Evolutionary conservation across 345 rosid genomes (phyloP), one percentile per base, ranked within the genome.

Genomic region (Aethionema arabicum): DNA sequence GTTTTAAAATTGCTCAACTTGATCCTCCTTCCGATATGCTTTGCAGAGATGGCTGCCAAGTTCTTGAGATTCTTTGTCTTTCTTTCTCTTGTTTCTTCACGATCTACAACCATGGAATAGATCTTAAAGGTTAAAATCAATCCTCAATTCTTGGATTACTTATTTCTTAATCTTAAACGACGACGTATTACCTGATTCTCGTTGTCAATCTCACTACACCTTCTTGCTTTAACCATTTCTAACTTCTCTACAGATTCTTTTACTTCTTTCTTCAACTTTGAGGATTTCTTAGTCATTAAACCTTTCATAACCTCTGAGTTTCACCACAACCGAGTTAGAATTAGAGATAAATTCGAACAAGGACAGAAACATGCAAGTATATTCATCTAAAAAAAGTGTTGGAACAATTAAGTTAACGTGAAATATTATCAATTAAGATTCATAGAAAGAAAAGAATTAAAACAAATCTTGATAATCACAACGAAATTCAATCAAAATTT

Each of bases 21-120:
- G 78, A 74, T 55, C 86, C 85, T 61, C 86, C 85, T 72, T 92
- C 96, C 5, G 84, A 81, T 76, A 89, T 92, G 90, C 93, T 92
- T 67, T 84, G 68, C 7, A 92, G 74, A n/a, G 95, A 85, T 27
- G 98, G 98, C 47, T 89, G 95, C 96, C 98, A 92, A 42, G 87
- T 73, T 72, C 79, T 85, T 76, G 86, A 77, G 81, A 79, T 60
- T 65, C 76, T 75, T 60, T 77, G 66, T 63, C 70, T 65, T 45
- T 67, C 84, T 68, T 78, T 82, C 61, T 85, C 98, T 61, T 76
- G 74, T 59, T 67, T 81, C 51, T 38, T 76, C 61, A 68, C 2
- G 2, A 21, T 82, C 88, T 88, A 74, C 44, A 70, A 6, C 32
- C 11, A 33, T 32, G 8, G 2, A 56, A 49, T 50, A 7, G 11